phyloP scores from a whole-genome alignment of 768 basidiomycete genomes.

The Russula sp. region DNA sequence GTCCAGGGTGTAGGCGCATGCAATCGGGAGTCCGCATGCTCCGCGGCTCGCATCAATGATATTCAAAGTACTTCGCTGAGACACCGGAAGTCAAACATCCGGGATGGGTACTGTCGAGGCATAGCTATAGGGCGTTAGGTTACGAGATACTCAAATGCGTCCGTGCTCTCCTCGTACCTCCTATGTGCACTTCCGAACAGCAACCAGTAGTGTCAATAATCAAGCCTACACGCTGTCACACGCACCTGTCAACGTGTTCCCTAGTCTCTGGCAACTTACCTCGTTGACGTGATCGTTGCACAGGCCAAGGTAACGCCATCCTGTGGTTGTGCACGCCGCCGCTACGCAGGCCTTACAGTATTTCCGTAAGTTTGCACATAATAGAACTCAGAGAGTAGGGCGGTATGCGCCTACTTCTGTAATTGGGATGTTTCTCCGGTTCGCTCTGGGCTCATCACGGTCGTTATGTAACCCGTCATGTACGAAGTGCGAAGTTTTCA shows the following conservation, averaged over 20 bases:
- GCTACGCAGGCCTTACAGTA: background rate
- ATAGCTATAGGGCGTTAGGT: too few relatives aligned
- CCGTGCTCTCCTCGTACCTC: too few relatives aligned
- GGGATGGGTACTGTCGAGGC: too few relatives aligned
- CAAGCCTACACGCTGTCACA: background rate
- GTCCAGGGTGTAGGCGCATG: too few relatives aligned
- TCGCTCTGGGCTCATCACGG: too few relatives aligned
- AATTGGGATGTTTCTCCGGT: background rate
- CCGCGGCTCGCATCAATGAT: too few relatives aligned
- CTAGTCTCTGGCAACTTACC: background rate
- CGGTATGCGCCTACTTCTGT: background rate
- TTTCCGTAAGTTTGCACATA: background rate
- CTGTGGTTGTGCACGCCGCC: background rate
- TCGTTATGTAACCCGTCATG: background rate
- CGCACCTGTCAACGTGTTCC: constrained; percentile 4
- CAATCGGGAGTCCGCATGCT: too few relatives aligned
- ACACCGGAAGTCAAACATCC: too few relatives aligned
- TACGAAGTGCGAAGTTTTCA: background rate
- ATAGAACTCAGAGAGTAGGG: background rate
- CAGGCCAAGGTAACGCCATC: background rate
- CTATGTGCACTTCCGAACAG: too few relatives aligned
- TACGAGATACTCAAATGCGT: too few relatives aligned
- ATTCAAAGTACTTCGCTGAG: too few relatives aligned
- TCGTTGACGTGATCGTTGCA: background rate
- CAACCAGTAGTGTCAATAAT: too few relatives aligned